These are phyloP conservation scores for Podospora pseudopauciseta DNA, from an alignment of 495 filamentous ascomycete species.

Conservation along the genomic window DNA sequence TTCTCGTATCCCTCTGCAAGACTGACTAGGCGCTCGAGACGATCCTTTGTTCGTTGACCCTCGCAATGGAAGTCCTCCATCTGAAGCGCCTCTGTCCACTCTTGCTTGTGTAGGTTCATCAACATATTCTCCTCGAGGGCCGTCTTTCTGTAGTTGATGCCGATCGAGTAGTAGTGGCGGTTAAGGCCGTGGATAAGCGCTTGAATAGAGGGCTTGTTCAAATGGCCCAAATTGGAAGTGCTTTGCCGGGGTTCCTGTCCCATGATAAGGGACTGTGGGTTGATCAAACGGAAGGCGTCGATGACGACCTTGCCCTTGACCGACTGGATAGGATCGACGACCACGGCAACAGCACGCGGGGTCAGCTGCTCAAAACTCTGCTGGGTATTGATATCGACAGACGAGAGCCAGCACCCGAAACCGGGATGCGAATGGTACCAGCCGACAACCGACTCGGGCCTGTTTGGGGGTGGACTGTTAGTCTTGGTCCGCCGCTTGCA, in stretches of 20 bases:
- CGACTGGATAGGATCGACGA: constrained; percentile 97
- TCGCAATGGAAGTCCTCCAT: constrained; percentile 95
- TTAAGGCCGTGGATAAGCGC: constrained; percentile 98
- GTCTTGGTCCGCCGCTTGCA: neutral
- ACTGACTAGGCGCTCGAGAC: constrained; percentile 78
- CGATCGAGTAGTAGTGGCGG: constrained; percentile 98
- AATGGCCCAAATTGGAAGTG: constrained; percentile 93
- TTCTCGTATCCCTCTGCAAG: constrained; percentile 97
- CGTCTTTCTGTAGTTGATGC: constrained; percentile 96
- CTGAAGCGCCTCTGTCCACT: constrained; percentile 95
- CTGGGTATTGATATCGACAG: constrained; percentile 98
- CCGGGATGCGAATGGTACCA: constrained; percentile 99
- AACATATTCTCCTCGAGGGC: constrained; percentile 98
- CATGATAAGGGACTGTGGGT: constrained; percentile 97
- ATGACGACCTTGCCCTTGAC: constrained; percentile 99
- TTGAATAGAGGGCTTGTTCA: constrained; percentile 98
- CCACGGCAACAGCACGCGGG: constrained; percentile 91
- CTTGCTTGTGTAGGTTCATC: constrained; percentile 99
- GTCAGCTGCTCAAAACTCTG: constrained; percentile 98
- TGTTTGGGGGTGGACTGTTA: constrained; percentile 29
- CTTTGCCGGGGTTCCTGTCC: constrained; percentile 98
- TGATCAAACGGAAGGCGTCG: constrained; percentile 97
- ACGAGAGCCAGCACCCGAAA: constrained; percentile 98
- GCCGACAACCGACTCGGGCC: constrained; percentile 93
- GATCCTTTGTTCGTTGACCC: constrained; percentile 75